A percentile compares a stretch with the other conserved stretches of the same genome.
phyloP scores from a whole-genome alignment of 139 green algal species.

The Deuterostichococcus epilithicus region DNA sequence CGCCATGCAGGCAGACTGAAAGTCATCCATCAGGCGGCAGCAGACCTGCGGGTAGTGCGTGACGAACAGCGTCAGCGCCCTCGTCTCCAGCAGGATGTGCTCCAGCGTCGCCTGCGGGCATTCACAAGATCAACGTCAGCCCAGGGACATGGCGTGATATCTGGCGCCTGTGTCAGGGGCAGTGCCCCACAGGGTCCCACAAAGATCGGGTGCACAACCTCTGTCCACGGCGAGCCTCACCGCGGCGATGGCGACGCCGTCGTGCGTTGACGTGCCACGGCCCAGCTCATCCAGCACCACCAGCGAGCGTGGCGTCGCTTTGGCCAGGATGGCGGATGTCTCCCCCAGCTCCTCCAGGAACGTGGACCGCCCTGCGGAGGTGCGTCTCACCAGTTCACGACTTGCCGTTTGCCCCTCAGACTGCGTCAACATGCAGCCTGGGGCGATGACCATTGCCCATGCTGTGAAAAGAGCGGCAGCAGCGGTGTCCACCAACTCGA shows the following conservation, averaged over 20 bases:
- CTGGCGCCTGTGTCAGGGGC: too few species aligned
- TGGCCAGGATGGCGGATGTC: conserved; percentile 58
- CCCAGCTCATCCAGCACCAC: conserved; percentile 75
- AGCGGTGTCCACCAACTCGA: conserved; percentile 48
- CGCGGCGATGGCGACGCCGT: conserved; percentile 56
- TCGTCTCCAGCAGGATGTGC: conserved; percentile 29
- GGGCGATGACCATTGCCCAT: not conserved
- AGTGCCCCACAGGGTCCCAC: too few species aligned
- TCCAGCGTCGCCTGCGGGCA: conserved; percentile 50
- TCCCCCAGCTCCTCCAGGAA: conserved; percentile 82
- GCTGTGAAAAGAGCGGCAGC: not conserved
- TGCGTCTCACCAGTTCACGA: too few species aligned
- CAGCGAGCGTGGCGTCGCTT: conserved; percentile 53
- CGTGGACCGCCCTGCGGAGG: conserved; percentile 31
- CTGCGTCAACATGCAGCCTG: not conserved
- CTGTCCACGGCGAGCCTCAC: too few species aligned
- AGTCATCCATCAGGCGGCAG: too few species aligned
- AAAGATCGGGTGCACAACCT: too few species aligned
- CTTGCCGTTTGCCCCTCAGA: too few species aligned
- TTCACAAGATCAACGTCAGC: conserved; percentile 16
- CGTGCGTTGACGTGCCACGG: conserved; percentile 51
- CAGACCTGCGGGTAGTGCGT: conserved; percentile 67
- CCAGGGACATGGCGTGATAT: too few species aligned
- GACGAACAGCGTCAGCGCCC: conserved; percentile 66
- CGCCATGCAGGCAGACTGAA: not conserved